Evolutionary conservation across 192 early-diverging fungal species (phyloP).

Genomic region (Coemansia sp.): DNA sequence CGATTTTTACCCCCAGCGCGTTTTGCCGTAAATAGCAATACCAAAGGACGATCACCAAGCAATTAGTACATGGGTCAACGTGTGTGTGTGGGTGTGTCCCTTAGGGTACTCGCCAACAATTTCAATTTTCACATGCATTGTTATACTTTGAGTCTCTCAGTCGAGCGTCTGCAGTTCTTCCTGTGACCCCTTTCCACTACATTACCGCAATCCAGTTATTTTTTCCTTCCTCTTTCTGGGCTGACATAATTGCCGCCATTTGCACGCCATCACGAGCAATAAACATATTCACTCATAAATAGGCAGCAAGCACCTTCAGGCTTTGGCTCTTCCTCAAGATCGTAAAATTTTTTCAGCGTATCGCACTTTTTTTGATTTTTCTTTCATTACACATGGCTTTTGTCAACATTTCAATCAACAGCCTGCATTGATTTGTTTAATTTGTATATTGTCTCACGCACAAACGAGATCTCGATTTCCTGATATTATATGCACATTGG

Average conservation of each 20-base stretch:
- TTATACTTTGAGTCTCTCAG: background rate
- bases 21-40: background rate
- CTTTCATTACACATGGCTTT: background rate
- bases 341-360: background rate
- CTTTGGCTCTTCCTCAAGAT: background rate
- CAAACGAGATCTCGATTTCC: background rate
- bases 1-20: background rate
- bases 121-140: slow-evolving; percentile 2
- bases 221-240: background rate
- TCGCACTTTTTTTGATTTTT: background rate
- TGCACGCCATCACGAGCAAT: background rate
- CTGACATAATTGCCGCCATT: background rate
- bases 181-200: background rate
- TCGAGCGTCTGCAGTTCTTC: background rate
- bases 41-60: background rate
- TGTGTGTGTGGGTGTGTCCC: background rate
- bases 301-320: background rate
- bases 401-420: background rate
- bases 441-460: background rate
- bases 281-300: background rate
- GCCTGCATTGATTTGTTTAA: background rate
- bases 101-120: background rate
- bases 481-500: background rate
- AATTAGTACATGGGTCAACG: background rate
- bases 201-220: background rate